Conservation (phyloP, 257 asterid genomes). For the Agastache rugosa region DNA sequence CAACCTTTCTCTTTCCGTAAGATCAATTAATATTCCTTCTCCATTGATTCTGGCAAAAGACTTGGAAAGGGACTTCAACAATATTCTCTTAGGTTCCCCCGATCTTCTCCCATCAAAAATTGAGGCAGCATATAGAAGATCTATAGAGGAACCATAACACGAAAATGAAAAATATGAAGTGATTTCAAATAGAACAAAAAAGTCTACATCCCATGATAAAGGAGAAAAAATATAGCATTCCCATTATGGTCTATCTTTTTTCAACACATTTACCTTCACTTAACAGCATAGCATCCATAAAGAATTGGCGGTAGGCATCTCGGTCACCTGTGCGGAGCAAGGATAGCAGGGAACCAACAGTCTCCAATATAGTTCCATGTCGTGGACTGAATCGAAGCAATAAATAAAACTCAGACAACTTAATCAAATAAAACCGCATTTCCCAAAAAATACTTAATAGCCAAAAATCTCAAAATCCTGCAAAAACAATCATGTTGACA, state of each 20-base stretch:
- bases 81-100: slow-evolving; percentile 49
- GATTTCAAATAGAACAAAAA: slow-evolving; percentile 28
- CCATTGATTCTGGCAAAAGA: slow-evolving; percentile 66
- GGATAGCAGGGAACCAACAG: slow-evolving; percentile 73
- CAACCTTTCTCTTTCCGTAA: slow-evolving; percentile 76
- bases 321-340: slow-evolving; percentile 86
- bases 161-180: slow-evolving; percentile 24
- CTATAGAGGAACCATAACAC: slow-evolving; percentile 2
- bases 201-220: neutral
- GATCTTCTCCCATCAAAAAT: slow-evolving; percentile 44
- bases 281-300: slow-evolving; percentile 69
- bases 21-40: slow-evolving; percentile 69
- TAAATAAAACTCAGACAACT: slow-evolving; percentile 4
- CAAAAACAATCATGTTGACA: slow-evolving; percentile 4
- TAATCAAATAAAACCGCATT: slow-evolving; percentile 6
- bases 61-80: slow-evolving; percentile 58
- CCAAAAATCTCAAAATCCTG: slow-evolving; percentile 9
- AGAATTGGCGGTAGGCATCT: slow-evolving; percentile 80
- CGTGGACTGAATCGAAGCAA: slow-evolving; percentile 54
- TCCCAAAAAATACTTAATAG: neutral
- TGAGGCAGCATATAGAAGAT: slow-evolving; percentile 53
- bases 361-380: slow-evolving; percentile 70
- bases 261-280: slow-evolving; percentile 60
- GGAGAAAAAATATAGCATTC: slow-evolving; percentile 13
- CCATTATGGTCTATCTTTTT: neutral